Percentiles rank a stretch among this genome's conserved stretches.
Evolutionary conservation across 176 grass and related monocot species (phyloP).

Genomic region (Ananas comosus): DNA sequence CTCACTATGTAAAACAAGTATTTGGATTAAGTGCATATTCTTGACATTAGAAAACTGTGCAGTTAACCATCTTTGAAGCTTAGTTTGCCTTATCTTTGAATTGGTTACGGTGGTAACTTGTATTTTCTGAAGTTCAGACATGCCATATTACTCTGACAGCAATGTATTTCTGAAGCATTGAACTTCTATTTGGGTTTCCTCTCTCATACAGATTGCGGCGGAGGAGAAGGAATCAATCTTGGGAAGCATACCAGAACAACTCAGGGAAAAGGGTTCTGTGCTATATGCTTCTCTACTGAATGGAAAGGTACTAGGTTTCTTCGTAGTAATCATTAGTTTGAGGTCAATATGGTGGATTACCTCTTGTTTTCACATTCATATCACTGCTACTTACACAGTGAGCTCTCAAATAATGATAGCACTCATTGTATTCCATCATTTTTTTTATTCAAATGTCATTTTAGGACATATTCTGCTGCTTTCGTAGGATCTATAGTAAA

Average conservation of each 20-base stretch:
- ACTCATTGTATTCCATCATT: no score
- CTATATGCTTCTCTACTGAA: slow-evolving; percentile 68
- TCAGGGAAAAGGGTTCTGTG: slow-evolving; percentile 52
- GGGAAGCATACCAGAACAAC: slow-evolving; percentile 53
- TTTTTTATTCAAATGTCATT: no score
- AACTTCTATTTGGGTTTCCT: background rate
- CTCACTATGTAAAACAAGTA: background rate
- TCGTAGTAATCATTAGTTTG: background rate
- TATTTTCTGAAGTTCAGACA: background rate
- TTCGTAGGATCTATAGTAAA: no score
- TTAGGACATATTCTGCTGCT: no score
- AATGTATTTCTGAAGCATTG: background rate
- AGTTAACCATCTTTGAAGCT: background rate
- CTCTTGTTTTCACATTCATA: background rate
- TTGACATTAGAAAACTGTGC: background rate
- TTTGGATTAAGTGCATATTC: background rate
- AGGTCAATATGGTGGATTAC: background rate
- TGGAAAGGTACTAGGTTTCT: slow-evolving; percentile 42
- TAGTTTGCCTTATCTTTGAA: background rate
- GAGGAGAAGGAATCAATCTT: slow-evolving; percentile 77
- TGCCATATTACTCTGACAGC: no score
- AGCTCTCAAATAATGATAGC: background rate
- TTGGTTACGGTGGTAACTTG: background rate
- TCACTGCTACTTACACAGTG: background rate
- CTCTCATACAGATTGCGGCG: slow-evolving; percentile 51